These are phyloP conservation scores for Psidium guajava DNA, from an alignment of 345 rosid species.

Conservation along the genomic window DNA sequence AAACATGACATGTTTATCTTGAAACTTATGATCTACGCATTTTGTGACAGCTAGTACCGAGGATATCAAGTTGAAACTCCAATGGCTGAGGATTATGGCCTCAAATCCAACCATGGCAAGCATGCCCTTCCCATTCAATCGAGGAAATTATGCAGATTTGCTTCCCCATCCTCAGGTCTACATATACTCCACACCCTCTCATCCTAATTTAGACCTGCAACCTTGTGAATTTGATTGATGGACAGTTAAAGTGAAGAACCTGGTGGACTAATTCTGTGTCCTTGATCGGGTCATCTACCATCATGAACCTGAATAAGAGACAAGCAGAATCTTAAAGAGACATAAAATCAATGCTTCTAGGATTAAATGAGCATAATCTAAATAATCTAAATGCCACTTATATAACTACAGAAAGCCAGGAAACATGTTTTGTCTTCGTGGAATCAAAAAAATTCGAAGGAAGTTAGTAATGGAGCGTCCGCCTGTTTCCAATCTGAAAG, in stretches of 20 bases:
- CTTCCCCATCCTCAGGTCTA: not conserved
- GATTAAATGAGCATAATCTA: not conserved
- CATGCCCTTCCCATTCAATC: not conserved
- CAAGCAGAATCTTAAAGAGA: not conserved
- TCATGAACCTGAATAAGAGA: conserved; percentile 52
- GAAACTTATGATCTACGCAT: not conserved
- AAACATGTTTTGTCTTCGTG: not conserved
- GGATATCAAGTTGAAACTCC: not conserved
- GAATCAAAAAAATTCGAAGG: not conserved
- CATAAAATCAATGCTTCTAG: not conserved
- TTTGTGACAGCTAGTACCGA: not conserved
- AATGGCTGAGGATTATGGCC: not conserved
- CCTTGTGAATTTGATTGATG: not conserved
- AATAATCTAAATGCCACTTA: not conserved
- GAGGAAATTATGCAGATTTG: not conserved
- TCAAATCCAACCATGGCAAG: not conserved
- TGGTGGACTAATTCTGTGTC: conserved; percentile 39
- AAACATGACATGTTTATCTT: not conserved
- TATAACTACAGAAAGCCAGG: not conserved
- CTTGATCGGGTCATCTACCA: conserved; percentile 80
- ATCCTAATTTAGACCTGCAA: not conserved
- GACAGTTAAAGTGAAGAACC: conserved; percentile 19
- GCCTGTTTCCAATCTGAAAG: not conserved
- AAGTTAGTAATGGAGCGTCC: not conserved
- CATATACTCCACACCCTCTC: not conserved